Conservation (phyloP, 2,329 filamentous ascomycete genomes). For the Stagonosporopsis cucurbitacearum region DNA sequence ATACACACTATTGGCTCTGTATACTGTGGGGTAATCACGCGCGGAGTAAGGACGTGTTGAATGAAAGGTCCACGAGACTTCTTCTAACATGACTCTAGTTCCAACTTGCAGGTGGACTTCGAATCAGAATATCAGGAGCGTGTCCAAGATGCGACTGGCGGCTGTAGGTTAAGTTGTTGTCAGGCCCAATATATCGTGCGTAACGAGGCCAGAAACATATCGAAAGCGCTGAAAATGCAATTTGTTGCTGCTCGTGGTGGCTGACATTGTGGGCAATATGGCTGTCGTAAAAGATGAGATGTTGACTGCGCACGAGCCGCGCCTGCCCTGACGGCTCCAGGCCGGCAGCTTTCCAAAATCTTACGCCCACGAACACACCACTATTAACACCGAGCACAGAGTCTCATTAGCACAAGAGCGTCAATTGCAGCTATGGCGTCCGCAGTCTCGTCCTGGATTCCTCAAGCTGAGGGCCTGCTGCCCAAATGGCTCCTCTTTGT, state of each 20-base stretch:
- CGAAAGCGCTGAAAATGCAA: neutral
- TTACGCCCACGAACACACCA: neutral
- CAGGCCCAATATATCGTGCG: neutral
- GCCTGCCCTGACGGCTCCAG: neutral
- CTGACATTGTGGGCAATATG: neutral
- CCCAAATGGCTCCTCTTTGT: constrained; percentile 72
- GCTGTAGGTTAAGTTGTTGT: neutral
- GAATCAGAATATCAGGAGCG: too few species aligned
- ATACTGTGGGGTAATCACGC: neutral
- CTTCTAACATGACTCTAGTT: neutral
- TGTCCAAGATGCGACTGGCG: neutral
- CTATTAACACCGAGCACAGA: neutral
- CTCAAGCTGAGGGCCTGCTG: constrained; percentile 58
- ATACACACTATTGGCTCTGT: neutral
- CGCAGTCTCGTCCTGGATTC: constrained; percentile 38
- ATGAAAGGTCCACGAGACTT: neutral
- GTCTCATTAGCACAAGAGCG: neutral
- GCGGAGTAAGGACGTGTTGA: neutral
- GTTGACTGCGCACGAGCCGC: neutral
- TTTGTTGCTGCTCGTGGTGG: neutral
- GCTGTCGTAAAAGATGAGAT: neutral
- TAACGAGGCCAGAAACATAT: neutral
- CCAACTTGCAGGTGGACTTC: too few species aligned
- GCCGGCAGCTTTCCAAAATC: neutral
- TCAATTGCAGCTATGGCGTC: constrained; percentile 12